Evolutionary conservation across 2,329 filamentous ascomycete species (phyloP), one percentile per base, ranked within the genome.

Genomic region (Elsinoe necatrix): DNA sequence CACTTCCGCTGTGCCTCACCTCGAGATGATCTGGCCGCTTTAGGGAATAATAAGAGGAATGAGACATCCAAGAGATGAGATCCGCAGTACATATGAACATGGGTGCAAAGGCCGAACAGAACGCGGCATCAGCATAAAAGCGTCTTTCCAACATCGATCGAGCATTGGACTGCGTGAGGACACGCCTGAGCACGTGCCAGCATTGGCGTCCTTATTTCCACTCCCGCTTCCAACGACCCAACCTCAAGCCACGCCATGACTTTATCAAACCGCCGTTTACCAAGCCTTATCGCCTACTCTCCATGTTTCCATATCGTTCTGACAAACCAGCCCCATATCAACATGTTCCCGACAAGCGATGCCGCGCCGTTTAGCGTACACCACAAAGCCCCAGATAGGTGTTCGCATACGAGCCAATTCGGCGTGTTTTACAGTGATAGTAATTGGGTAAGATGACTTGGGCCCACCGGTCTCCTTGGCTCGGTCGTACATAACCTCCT

Each of bases 161-260:
- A 37, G 34, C 34, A n/a, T n/a, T n/a, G n/a, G n/a, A n/a, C n/a
- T n/a, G n/a, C n/a, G n/a, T n/a, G n/a, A 12, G 34, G 4, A 14
- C 34, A 37, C 12, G 4, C 8, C 5, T 21, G n/a, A 48, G 7
- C 21, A 20, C 4, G 18, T 48, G 9, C 48, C 48, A 31, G 48
- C 31, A 52, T 39, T 31, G 48, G 48, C 27, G 16, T 12, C 29
- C 48, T 35, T 37, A 39, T 37, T 37, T 37, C 31, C 48, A 39
- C 11, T 37, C 31, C 48, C 20, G 29, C 29, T 39, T 21, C 48
- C 31, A 52, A 52, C 31, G 48, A 52, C 31, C 31, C 48, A 39
- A 52, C 48, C 18, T 37, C 48, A 52, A 52, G 48, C 48, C 48
- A 52, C 29, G 31, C 48, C 48, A 20, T 31, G n/a, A 21, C 48